Evolutionary conservation across 2,329 filamentous ascomycete genomes (phyloP), one percentile per base, ranked within the genome.

Genomic region (Hymenoscyphus albidus): DNA sequence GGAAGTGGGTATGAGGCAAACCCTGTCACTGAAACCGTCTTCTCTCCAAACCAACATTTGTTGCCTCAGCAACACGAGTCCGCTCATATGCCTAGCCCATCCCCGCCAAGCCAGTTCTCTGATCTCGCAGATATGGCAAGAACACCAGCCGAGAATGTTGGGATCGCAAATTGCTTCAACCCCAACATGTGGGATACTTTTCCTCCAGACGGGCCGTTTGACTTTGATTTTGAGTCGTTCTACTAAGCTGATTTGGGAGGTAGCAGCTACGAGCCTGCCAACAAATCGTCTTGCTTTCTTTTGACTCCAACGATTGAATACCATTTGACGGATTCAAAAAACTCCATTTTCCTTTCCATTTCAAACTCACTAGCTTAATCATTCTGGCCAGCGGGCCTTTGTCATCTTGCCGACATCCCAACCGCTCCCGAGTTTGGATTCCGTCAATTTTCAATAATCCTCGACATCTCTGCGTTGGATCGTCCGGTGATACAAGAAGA

Each of bases 371-470:
- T 57, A 35, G 18, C 44, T 35, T 18, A 5, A 57, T 38, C 22
- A 18, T 18, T 58, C 18, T 62, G 55, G 18, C 39, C 54, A 12
- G 27, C 31, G 35, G 31, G 61, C 32, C 60, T 12, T 16, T 44
- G 18, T 40, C 48, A 31, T 57, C 51, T 56, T 32, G 40, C 32
- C 59, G 44, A 4, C 48, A 56, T 51, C 1, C 59, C 51, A 58
- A 38, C 62, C 54, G 59, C 40, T 39, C 55, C 56, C 39, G 61
- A 40, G 44, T 57, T 57, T 54, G 60, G 60, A 62, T 31, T 12
- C 56, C 48, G 44, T 18, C 22, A 3, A 32, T 57, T 62, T 56
- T 56, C 39, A 32, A 55, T 55, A 62, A 38, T 27, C 18, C 18
- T 22, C n/a, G 1, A 27, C 48, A 54, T 54, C 18, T 27, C 18